Evolutionary conservation across 2,329 filamentous ascomycete genomes (phyloP), one percentile per base, ranked within the genome.

Genomic region (Penicillium oxalicum): DNA sequence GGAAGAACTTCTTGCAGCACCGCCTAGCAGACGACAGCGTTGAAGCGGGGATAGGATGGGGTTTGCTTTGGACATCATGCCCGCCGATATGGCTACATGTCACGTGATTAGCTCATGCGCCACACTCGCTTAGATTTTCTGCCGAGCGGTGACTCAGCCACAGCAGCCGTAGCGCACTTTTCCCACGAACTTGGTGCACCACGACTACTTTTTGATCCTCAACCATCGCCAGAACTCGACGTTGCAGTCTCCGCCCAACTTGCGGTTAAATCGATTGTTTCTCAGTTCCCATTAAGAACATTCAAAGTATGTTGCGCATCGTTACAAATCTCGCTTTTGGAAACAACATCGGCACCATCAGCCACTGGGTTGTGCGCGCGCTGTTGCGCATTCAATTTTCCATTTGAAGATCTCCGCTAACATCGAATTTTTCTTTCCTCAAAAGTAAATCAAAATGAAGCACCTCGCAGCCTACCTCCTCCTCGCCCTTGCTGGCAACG

Each of bases 251-350:
- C 91, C 91, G 91, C 87, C 81, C 84, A 87, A 84, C 74, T 67
- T 75, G 88, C 90, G 91, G 91, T 96, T 95, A 95, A 97, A 95
- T 86, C 84, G 91, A 97, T 97, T 97, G 91, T 90, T 72, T 76
- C 75, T 77, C 75, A 72, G 74, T 77, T 77, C 74, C 62, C 34
- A 55, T 57, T 53, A 61, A 56, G 53, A 56, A 60, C 60, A 53
- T 53, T 50, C 49, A 45, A 53, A 51, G 61, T 69, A 63, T 51
- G 62, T 63, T 25, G 43, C 12, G 11, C 33, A 44, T 11, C 29
- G 29, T 18, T 36, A 11, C 25, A 6, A 12, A 18, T 44, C 32
- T 27, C 24, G 34, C 8, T 34, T 12, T 29, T 6, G 33, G 9
- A 13, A 34, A 13, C 13, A 9, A 11, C 32, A 4, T 24, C 12